These are phyloP conservation scores for Silene noctiflora DNA, from an alignment of 179 eudicot genomes.

Conservation along the genomic window DNA sequence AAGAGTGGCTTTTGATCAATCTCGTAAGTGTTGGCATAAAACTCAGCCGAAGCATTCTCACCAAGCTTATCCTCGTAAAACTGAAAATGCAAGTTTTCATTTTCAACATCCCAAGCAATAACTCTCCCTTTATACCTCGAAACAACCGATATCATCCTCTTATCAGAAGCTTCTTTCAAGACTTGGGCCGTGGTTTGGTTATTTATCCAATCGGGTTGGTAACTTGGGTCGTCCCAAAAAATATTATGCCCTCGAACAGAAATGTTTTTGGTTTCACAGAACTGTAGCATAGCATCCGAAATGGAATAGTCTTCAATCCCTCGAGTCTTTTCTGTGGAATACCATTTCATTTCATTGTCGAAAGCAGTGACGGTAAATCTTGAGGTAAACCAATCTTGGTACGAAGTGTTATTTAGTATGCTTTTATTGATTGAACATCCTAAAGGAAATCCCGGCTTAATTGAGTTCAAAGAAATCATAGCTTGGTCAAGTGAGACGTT, in stretches of 20 bases:
- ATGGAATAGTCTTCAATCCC: constrained; percentile 52
- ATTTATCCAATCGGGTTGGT: constrained; percentile 47
- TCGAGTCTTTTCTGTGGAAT: constrained; percentile 35
- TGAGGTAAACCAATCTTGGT: constrained; percentile 67
- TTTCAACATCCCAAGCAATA: constrained; percentile 71
- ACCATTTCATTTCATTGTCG: constrained; percentile 86
- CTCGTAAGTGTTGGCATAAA: constrained; percentile 28
- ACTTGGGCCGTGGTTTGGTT: constrained; percentile 28
- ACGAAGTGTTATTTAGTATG: constrained; percentile 42
- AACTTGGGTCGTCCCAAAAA: constrained; percentile 55
- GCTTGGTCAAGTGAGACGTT: constrained; percentile 36
- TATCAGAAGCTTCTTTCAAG: constrained; percentile 30
- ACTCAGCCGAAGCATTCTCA: constrained; percentile 34
- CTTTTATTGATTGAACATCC: constrained; percentile 49
- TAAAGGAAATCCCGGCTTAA: constrained; percentile 38
- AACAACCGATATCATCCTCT: constrained; percentile 40
- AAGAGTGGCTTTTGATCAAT: constrained; percentile 37
- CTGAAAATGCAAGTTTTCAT: constrained; percentile 51
- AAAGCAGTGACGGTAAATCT: constrained; percentile 61
- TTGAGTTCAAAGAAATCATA: constrained; percentile 33
- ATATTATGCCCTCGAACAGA: constrained; percentile 66
- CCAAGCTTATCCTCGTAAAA: constrained; percentile 58
- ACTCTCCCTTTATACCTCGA: constrained; percentile 44
- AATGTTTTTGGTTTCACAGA: constrained; percentile 41
- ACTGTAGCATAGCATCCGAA: constrained; percentile 55